Evolutionary conservation across 441 rosid species (phyloP).

Genomic region (Pelargonium australe): DNA sequence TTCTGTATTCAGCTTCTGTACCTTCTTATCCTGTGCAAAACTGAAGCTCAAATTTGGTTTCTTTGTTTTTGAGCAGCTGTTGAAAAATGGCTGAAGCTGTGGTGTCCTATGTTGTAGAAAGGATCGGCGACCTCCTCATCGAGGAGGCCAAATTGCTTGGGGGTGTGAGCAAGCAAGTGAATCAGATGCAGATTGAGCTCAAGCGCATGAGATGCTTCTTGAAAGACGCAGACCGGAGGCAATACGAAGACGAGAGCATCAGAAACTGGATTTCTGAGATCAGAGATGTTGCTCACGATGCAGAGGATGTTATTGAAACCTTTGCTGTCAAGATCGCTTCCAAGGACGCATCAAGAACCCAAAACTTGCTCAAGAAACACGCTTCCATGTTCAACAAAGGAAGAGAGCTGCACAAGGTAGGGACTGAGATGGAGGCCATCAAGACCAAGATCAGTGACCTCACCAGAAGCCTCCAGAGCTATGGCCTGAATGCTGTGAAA

Average conservation of each 20-base stretch:
- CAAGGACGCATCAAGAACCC: neutral
- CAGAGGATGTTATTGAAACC: conserved; percentile 15
- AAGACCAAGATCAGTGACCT: neutral
- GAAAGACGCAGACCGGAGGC: conserved; percentile 18
- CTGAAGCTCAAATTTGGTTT: no score
- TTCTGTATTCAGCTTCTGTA: no score
- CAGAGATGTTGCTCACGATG: conserved; percentile 19
- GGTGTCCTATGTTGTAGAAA: conserved; percentile 13
- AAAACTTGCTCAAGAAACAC: neutral
- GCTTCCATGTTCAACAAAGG: neutral
- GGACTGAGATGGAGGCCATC: neutral
- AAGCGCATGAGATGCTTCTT: conserved; percentile 20
- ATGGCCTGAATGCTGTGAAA: neutral
- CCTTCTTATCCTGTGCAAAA: no score
- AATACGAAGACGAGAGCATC: conserved; percentile 6
- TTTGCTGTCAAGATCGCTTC: conserved; percentile 8
- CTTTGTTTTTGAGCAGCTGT: no score
- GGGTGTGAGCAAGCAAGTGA: conserved; percentile 11
- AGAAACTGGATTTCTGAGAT: conserved; percentile 16
- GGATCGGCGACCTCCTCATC: conserved; percentile 14
- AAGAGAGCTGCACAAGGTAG: neutral
- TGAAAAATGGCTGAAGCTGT: conserved; percentile 16
- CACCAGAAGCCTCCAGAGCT: conserved; percentile 3
- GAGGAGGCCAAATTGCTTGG: conserved; percentile 8
- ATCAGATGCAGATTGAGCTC: conserved; percentile 18